phyloP scores from a whole-genome alignment of 208 protist genomes.

The Novymonas esmeraldas region DNA sequence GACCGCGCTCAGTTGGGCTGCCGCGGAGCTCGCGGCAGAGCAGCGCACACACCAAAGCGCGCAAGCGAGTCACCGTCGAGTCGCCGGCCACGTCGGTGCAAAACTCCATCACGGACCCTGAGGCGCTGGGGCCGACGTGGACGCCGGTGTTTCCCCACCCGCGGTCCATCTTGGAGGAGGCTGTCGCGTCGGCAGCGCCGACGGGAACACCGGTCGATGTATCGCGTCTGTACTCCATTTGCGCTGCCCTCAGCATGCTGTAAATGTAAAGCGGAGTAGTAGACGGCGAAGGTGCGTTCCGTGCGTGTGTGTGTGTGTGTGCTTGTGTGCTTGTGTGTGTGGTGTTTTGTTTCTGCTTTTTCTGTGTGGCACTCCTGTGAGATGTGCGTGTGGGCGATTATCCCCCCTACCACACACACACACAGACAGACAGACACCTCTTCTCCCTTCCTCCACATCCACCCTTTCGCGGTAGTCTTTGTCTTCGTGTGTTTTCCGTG shows the following conservation, averaged over 20 bases:
- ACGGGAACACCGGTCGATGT: conserved; percentile 8
- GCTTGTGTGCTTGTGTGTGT: background rate
- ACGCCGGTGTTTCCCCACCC: conserved; percentile 14
- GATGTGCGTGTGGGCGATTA: background rate
- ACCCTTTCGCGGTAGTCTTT: too few relatives aligned
- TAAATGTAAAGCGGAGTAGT: conserved; percentile 6
- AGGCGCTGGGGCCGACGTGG: conserved; percentile 7
- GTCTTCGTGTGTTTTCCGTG: too few relatives aligned
- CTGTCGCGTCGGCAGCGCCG: background rate
- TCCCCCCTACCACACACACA: too few relatives aligned
- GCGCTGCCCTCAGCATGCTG: conserved; percentile 45
- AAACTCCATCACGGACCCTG: background rate
- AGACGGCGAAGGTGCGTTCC: background rate
- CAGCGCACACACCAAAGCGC: background rate
- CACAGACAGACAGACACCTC: too few relatives aligned
- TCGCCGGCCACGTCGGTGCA: background rate
- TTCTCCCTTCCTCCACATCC: background rate
- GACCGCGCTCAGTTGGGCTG: background rate
- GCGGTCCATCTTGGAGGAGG: background rate
- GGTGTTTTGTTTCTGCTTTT: background rate
- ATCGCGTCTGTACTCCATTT: conserved; percentile 28
- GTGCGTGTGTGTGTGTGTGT: background rate
- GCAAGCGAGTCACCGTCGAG: background rate
- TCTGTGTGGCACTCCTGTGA: background rate
- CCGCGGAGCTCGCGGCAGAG: background rate